These are phyloP conservation scores for Pythium phragmiticola DNA, from an alignment of 352 stramenopile genomes.

Conservation along the genomic window DNA sequence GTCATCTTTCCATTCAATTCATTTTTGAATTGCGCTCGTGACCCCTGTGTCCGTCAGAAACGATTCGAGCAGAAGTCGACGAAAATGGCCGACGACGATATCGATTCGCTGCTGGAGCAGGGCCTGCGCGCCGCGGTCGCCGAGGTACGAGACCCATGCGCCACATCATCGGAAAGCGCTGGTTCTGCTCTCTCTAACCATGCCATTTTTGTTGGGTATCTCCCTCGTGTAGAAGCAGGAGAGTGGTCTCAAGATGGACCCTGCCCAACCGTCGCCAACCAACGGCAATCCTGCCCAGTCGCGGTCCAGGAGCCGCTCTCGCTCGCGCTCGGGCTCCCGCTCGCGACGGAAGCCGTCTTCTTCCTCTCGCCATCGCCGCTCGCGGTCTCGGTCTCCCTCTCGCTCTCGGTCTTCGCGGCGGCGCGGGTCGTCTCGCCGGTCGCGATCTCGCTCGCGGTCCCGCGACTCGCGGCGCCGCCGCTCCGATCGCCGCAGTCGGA, in stretches of 20 bases:
- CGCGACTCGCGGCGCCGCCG: constrained; percentile 32
- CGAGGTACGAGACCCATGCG: constrained; percentile 32
- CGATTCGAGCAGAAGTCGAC: constrained; percentile 4
- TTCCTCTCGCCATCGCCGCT: constrained; percentile 27
- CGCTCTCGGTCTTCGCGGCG: constrained; percentile 33
- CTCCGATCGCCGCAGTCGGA: constrained; percentile 31
- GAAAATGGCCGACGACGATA: constrained; percentile 61
- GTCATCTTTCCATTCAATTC: constrained; percentile 4
- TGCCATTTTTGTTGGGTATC: constrained; percentile 3
- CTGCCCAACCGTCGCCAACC: neutral
- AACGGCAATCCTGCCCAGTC: constrained; percentile 4
- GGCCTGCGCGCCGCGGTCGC: constrained; percentile 54
- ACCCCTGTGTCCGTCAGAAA: neutral
- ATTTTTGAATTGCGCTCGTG: constrained; percentile 3
- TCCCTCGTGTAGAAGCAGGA: constrained; percentile 31
- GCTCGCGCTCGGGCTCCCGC: constrained; percentile 21
- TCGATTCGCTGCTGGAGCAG: constrained; percentile 79
- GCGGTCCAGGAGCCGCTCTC: constrained; percentile 1
- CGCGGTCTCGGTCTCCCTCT: constrained; percentile 16
- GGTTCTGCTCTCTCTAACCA: constrained; percentile 9
- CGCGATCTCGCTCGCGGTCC: constrained; percentile 28
- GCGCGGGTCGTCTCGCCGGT: constrained; percentile 22
- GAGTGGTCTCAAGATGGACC: neutral
- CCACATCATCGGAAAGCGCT: neutral
- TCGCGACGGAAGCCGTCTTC: constrained; percentile 20